Evolutionary conservation across 1,139 yeast genomes (phyloP).

Genomic region (Debaryomycetaceae sp.): DNA sequence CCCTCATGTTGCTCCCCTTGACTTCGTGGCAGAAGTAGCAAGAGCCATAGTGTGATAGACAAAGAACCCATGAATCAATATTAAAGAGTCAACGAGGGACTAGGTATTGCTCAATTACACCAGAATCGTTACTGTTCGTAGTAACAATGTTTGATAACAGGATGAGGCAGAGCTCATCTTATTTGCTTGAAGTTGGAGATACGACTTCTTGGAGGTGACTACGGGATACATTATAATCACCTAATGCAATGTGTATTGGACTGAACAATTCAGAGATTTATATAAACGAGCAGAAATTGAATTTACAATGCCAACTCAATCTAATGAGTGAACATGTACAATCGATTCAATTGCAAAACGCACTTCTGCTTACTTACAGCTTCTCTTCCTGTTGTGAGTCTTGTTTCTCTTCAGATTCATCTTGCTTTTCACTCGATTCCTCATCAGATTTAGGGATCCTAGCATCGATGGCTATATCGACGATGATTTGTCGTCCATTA

Average conservation of each 20-base stretch:
- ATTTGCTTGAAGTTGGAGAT: too few species aligned
- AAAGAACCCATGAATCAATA: too few species aligned
- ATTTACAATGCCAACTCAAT: background rate
- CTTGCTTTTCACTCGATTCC: background rate
- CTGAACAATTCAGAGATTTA: background rate
- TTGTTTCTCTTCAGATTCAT: background rate
- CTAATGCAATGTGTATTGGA: background rate
- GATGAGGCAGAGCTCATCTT: too few species aligned
- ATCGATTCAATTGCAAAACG: background rate
- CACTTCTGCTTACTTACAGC: background rate
- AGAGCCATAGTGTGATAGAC: too few species aligned
- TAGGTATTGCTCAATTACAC: too few species aligned
- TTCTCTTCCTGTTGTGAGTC: background rate
- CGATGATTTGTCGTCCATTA: constrained; percentile 52
- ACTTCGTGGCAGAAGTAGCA: too few species aligned
- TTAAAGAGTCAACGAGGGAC: too few species aligned
- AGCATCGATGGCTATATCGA: constrained; percentile 56
- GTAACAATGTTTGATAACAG: too few species aligned
- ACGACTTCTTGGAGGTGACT: too few species aligned
- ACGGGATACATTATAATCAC: background rate
- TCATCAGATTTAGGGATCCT: constrained; percentile 23
- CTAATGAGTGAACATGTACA: background rate
- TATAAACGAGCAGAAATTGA: background rate
- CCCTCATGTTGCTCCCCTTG: too few species aligned
- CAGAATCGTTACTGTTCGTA: too few species aligned